phyloP scores from a whole-genome alignment of 2,329 filamentous ascomycete genomes.

The Diaporthe citrichinensis region DNA sequence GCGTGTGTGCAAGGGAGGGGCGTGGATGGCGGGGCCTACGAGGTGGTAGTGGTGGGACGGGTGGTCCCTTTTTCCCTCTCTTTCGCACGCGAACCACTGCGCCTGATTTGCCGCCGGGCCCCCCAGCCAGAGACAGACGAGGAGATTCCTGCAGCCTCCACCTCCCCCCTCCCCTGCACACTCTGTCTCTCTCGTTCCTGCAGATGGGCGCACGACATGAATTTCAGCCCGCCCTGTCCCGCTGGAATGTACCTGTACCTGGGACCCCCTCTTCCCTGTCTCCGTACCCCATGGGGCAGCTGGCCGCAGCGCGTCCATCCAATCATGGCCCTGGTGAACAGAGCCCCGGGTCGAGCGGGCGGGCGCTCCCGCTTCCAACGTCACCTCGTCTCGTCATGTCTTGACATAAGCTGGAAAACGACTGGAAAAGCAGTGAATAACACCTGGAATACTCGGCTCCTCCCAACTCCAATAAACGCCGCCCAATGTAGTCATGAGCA shows the following conservation, averaged over 20 bases:
- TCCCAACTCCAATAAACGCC: constrained; percentile 6
- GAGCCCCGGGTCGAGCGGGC: constrained; percentile 44
- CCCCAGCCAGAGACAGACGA: constrained; percentile 12
- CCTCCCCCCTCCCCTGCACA: constrained; percentile 28
- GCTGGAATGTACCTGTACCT: constrained; percentile 59
- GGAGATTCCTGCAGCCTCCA: constrained; percentile 34
- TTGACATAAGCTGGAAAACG: constrained; percentile 53
- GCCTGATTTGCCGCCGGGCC: constrained; percentile 36
- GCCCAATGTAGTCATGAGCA: constrained; percentile 17
- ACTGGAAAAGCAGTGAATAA: not conserved
- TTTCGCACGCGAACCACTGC: constrained; percentile 30
- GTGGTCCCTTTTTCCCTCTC: constrained; percentile 34
- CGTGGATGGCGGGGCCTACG: not conserved
- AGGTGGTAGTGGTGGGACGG: constrained; percentile 30
- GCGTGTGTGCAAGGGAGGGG: not conserved
- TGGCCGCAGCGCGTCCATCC: constrained; percentile 52
- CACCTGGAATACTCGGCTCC: not conserved
- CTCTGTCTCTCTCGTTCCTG: constrained; percentile 20
- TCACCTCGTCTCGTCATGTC: constrained; percentile 44
- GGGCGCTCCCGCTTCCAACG: constrained; percentile 25
- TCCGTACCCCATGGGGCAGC: constrained; percentile 20
- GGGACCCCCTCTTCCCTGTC: constrained; percentile 48
- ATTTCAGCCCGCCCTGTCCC: constrained; percentile 36
- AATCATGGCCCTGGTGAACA: constrained; percentile 69
- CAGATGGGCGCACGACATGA: constrained; percentile 35